Base-by-base conservation (phyloP, 495 filamentous ascomycete genomes). In the Pseudevernia furfuracea region DNA sequence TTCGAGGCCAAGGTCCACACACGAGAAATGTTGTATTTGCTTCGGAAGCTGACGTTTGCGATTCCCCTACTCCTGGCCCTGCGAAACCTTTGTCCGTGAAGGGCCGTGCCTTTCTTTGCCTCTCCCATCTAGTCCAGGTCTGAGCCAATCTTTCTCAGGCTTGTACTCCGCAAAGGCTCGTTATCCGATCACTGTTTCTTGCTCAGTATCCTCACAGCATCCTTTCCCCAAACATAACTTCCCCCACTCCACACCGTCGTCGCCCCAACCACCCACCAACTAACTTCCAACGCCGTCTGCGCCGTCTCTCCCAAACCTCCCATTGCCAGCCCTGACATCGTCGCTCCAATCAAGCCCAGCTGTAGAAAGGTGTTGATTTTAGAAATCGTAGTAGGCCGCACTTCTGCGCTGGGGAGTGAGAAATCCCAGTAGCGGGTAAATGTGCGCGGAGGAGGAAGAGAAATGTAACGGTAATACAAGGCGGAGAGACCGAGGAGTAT, bases 401-500 rank as follows among this genome's bases (percentile, higher is more conserved):
- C 94, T 74, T 97, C 94, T 1, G 94, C 94, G 55, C 85, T 89
- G 0, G 94, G 94, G 23, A 98, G 82, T 15, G 87, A 89, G 69
- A 97, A 97, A 72, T 98, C 95, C 95, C 95, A 98, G 73, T 97
- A 98, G n/a, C 94, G 79, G 19, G 80, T 75, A 75, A 96, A 88
- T 0, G 94, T 97, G 75, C 96, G 96, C 8, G 94, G 94, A 0
- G 89, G 86, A 2, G 94, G 94, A 28, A 98, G 82, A 5, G 89
- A 92, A 58, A 96, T 94, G 84, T 90, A 98, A 43, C 94, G 86
- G 71, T 91, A 97, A 75, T 97, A 98, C 62, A 98, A 85, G 2
- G 94, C 94, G 12, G 91, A 85, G 4, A 96, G 80, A n/a, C 83
- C 89, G 8, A 98, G 80, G n/a, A 84, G 88, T 38, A 91, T 80